Conservation (phyloP, 225 moss, liverwort and hornwort genomes). For the Anthoceros angustus region DNA sequence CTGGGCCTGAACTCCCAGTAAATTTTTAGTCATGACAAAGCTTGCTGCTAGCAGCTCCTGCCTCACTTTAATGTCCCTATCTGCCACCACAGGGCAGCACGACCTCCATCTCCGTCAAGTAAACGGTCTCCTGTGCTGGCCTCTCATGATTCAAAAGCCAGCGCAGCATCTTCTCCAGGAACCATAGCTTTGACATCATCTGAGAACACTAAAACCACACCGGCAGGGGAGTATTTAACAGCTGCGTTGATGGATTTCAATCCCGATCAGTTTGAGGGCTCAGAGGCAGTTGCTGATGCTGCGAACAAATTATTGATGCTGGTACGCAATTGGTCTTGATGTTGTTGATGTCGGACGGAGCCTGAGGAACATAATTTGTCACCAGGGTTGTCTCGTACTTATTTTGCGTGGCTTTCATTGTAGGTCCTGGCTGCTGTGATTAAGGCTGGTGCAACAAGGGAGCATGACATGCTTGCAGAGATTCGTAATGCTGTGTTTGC, state of each 20-base stretch:
- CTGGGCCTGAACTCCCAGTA: too few species aligned
- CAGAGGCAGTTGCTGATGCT: slow-evolving; percentile 83
- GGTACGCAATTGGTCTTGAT: slow-evolving; percentile 16
- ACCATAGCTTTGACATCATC: slow-evolving; percentile 41
- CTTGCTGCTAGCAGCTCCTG: not conserved
- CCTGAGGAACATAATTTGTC: not conserved
- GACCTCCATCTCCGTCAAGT: not conserved
- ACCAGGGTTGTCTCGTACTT: not conserved
- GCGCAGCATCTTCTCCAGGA: slow-evolving; percentile 45
- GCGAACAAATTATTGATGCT: slow-evolving; percentile 97
- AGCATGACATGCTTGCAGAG: slow-evolving; percentile 99
- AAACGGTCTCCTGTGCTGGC: not conserved
- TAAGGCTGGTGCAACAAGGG: slow-evolving; percentile 93
- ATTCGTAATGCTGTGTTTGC: slow-evolving; percentile 91
- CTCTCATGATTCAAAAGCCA: slow-evolving; percentile 24
- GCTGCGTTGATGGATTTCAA: slow-evolving; percentile 87
- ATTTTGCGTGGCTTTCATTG: slow-evolving; percentile 6
- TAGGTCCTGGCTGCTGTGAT: slow-evolving; percentile 93
- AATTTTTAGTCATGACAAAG: not conserved
- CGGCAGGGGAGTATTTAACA: slow-evolving; percentile 95
- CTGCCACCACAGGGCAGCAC: not conserved
- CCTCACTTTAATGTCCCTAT: not conserved
- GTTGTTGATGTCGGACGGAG: not conserved
- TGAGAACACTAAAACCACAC: slow-evolving; percentile 59
- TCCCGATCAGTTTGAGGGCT: slow-evolving; percentile 76